These are phyloP conservation scores for Dalbergia oliveri DNA, from an alignment of 306 rosid species.

Conservation along the genomic window DNA sequence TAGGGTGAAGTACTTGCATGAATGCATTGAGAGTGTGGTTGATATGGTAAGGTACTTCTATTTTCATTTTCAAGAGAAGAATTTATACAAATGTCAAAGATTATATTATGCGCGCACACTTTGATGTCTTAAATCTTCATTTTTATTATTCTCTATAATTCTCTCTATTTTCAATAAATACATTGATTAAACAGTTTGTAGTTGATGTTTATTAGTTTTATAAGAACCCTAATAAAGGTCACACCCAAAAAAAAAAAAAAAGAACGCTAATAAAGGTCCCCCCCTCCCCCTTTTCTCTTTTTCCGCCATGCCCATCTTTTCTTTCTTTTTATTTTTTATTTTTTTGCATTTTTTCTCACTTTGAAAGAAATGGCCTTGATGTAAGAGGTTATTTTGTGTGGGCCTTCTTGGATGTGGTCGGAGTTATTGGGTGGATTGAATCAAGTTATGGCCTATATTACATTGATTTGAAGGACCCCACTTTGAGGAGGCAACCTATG, in stretches of 20 bases:
- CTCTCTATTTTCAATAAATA: neutral
- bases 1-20: no score
- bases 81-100: no score
- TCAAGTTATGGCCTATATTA: neutral
- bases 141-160: no score
- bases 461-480: no score
- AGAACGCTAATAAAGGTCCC: no score
- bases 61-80: no score
- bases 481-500: constrained; percentile 58
- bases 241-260: no score
- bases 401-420: constrained; percentile 59
- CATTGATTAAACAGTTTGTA: neutral
- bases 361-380: constrained; percentile 59
- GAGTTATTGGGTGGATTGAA: constrained; percentile 53
- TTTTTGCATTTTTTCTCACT: neutral
- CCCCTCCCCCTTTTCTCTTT: neutral
- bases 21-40: no score
- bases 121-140: no score
- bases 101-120: no score
- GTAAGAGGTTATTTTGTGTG: constrained; percentile 59
- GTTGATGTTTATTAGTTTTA: neutral
- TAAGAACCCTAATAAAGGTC: no score
- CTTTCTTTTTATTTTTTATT: neutral
- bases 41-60: no score
- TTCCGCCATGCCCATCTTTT: neutral